Conservation (phyloP, 1,139 yeast species). For the Nakaseomyces delphensis region DNA sequence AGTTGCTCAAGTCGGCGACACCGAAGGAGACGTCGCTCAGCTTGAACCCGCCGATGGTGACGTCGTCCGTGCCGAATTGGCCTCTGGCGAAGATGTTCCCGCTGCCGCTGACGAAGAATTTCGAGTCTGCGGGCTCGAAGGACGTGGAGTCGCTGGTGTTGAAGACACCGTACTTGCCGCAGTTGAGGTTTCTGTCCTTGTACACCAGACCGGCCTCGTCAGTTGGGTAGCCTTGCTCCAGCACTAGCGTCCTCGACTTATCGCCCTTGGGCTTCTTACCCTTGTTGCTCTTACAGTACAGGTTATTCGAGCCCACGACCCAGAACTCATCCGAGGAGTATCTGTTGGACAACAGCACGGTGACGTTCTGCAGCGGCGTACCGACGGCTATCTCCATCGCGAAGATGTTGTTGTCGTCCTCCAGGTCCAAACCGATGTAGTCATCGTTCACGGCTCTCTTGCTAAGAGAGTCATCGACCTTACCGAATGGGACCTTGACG, state of each 20-base stretch:
- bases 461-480: conserved; percentile 1
- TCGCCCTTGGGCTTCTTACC: conserved; percentile 3
- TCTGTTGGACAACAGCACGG: conserved; percentile 50
- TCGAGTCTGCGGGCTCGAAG: not conserved
- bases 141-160: conserved; percentile 2
- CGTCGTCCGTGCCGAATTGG: conserved; percentile 4
- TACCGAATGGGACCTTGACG: not conserved
- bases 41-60: conserved; percentile 1
- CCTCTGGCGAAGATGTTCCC: conserved; percentile 2
- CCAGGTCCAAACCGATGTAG: conserved; percentile 16
- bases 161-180: conserved; percentile 4
- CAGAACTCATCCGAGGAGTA: conserved; percentile 62
- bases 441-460: conserved; percentile 13
- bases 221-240: not conserved
- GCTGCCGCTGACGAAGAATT: not conserved
- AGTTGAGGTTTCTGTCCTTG: not conserved
- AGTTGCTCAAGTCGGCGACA: not conserved
- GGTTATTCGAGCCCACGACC: conserved; percentile 35
- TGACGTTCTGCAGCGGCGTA: conserved; percentile 43
- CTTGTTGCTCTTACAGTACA: conserved; percentile 18
- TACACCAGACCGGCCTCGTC: not conserved
- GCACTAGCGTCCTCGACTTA: not conserved
- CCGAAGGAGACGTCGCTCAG: conserved; percentile 3
- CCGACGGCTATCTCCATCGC: conserved; percentile 38
- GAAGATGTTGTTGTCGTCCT: conserved; percentile 23